These are phyloP conservation scores for Sclerotiophoma versabilis DNA, from an alignment of 2,329 filamentous ascomycete species.

Conservation along the genomic window DNA sequence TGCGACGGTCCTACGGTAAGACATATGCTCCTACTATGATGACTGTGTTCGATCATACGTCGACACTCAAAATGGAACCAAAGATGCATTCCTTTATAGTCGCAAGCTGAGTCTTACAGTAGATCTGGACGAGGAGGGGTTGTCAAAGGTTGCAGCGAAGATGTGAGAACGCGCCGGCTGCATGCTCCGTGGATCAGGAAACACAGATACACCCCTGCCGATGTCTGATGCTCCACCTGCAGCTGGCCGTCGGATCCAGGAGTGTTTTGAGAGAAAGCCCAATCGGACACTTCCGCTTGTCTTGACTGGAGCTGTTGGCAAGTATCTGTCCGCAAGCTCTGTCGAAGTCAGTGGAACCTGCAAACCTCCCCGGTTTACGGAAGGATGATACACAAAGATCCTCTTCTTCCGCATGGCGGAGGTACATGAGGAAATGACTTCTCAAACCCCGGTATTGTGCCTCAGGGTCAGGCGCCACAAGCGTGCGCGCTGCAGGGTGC, in stretches of 20 bases:
- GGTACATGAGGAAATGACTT: constrained; percentile 19
- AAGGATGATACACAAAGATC: constrained; percentile 11
- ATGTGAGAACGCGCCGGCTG: constrained; percentile 6
- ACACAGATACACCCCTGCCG: neutral
- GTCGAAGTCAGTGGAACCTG: constrained; percentile 7
- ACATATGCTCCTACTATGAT: neutral
- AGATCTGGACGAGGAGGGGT: neutral
- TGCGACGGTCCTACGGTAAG: constrained; percentile 5
- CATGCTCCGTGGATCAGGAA: constrained; percentile 7
- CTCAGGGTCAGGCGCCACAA: constrained; percentile 26
- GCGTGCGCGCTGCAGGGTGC: constrained; percentile 21
- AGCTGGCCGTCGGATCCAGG: constrained; percentile 2
- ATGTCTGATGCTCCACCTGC: constrained; percentile 11
- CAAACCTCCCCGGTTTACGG: constrained; percentile 4
- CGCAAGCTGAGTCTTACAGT: neutral
- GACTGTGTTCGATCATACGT: neutral
- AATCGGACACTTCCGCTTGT: constrained; percentile 2
- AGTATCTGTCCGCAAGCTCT: constrained; percentile 10
- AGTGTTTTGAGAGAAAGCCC: constrained; percentile 3
- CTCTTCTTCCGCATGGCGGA: constrained; percentile 12
- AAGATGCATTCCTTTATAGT: neutral
- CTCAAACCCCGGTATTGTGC: constrained; percentile 22
- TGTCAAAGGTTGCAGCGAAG: neutral
- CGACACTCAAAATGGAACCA: neutral
- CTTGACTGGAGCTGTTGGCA: constrained; percentile 13